These are phyloP conservation scores for Neurospora tetraspora DNA, from an alignment of 495 filamentous ascomycete genomes.

Conservation along the genomic window DNA sequence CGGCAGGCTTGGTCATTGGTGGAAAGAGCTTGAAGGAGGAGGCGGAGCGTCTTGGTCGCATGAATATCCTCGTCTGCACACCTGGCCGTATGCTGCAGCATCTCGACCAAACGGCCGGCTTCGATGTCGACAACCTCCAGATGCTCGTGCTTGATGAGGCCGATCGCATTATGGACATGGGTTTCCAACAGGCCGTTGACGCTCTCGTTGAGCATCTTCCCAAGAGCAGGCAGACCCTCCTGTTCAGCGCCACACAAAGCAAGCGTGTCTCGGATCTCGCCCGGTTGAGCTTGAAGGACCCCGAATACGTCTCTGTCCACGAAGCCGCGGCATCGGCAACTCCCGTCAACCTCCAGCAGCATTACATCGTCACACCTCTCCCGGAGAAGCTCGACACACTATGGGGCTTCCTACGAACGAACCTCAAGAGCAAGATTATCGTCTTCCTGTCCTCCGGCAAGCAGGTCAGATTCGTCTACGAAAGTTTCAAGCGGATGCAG, in stretches of 20 bases:
- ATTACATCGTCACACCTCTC: slow-evolving; percentile 77
- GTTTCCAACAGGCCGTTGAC: slow-evolving; percentile 84
- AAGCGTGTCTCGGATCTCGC: slow-evolving; percentile 89
- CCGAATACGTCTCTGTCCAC: slow-evolving; percentile 92
- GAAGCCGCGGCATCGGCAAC: slow-evolving; percentile 74
- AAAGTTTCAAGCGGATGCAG: slow-evolving; percentile 85
- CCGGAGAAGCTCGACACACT: slow-evolving; percentile 83
- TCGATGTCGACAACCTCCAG: slow-evolving; percentile 83
- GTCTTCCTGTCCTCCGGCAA: slow-evolving; percentile 93
- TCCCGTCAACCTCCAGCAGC: slow-evolving; percentile 74
- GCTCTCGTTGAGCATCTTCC: slow-evolving; percentile 91
- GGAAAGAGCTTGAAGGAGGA: slow-evolving; percentile 87
- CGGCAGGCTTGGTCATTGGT: slow-evolving; percentile 90
- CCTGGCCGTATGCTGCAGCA: slow-evolving; percentile 94
- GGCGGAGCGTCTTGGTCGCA: slow-evolving; percentile 71
- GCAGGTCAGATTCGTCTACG: slow-evolving; percentile 91
- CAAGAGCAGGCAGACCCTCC: slow-evolving; percentile 74
- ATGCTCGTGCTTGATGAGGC: slow-evolving; percentile 94
- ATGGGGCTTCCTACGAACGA: slow-evolving; percentile 81
- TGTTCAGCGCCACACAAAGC: slow-evolving; percentile 95
- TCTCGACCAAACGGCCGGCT: slow-evolving; percentile 83
- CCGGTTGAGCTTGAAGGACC: slow-evolving; percentile 74
- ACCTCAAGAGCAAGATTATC: slow-evolving; percentile 83
- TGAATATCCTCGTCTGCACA: slow-evolving; percentile 98
- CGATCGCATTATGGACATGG: slow-evolving; percentile 96